These are phyloP conservation scores for Paxillus involutus DNA, from an alignment of 768 basidiomycete genomes.

Conservation along the genomic window DNA sequence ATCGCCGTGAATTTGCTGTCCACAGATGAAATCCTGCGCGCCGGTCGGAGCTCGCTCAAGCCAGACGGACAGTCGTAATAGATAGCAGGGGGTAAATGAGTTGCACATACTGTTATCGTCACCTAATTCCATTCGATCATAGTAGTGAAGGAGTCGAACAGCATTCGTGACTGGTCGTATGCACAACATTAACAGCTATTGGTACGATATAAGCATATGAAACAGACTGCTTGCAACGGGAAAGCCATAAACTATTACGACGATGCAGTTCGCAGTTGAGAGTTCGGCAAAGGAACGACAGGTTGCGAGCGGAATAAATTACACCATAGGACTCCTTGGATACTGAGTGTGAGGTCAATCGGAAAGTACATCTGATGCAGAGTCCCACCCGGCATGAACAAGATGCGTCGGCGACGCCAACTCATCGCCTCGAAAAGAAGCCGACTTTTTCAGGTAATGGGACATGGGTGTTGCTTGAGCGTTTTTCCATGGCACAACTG, in stretches of 20 bases:
- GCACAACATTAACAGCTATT: conserved; percentile 29
- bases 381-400: conserved; percentile 59
- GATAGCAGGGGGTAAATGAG: conserved; percentile 10
- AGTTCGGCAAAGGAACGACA: conserved; percentile 19
- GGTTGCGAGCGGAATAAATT: conserved; percentile 26
- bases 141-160: conserved; percentile 8
- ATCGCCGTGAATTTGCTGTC: conserved; percentile 95
- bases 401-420: conserved; percentile 48
- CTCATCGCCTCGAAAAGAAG: conserved; percentile 38
- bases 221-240: conserved; percentile 4
- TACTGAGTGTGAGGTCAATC: conserved; percentile 25
- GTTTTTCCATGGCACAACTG: conserved; percentile 35
- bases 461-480: conserved; percentile 34
- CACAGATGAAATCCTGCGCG: conserved; percentile 93
- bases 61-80: conserved; percentile 65
- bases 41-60: conserved; percentile 85
- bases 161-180: conserved; percentile 20
- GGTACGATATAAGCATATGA: conserved; percentile 22
- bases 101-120: conserved; percentile 21
- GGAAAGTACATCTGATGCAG: conserved; percentile 42
- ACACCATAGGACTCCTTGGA: conserved; percentile 10
- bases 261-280: conserved; percentile 13
- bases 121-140: conserved; percentile 12
- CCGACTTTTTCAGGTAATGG: conserved; percentile 38
- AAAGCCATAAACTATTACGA: conserved; percentile 28